These are phyloP conservation scores for Erucastrum elatum DNA, from an alignment of 345 rosid genomes.

Conservation along the genomic window DNA sequence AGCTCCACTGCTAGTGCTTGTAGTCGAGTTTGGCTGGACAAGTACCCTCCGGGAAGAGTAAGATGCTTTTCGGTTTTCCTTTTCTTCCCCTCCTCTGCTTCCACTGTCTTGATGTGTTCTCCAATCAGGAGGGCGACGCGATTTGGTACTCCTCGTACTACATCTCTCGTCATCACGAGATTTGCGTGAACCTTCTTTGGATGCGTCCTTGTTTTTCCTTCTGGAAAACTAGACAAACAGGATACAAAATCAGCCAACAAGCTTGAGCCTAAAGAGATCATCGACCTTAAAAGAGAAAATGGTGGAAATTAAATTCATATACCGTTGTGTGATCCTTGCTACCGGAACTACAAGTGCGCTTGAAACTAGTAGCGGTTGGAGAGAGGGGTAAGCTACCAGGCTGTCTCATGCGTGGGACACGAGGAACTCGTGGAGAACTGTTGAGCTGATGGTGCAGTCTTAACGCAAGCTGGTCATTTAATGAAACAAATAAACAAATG, in stretches of 20 bases:
- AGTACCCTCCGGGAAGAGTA: conserved; percentile 37
- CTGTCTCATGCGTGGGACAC: conserved; percentile 92
- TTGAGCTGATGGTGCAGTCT: conserved; percentile 98
- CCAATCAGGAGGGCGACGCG: conserved; percentile 62
- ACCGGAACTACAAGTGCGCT: conserved; percentile 73
- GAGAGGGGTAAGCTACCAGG: conserved; percentile 82
- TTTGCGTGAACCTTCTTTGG: conserved; percentile 51
- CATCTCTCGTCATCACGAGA: conserved; percentile 62
- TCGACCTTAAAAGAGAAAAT: neutral
- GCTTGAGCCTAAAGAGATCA: neutral
- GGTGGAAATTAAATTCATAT: conserved; percentile 30
- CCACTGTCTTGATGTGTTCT: conserved; percentile 55
- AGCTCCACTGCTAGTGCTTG: conserved; percentile 74
- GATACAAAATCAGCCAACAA: conserved; percentile 29
- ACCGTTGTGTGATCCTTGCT: conserved; percentile 76
- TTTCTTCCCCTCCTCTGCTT: conserved; percentile 56
- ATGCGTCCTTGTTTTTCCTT: conserved; percentile 72
- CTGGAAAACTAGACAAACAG: conserved; percentile 55
- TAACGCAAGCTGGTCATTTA: conserved; percentile 73
- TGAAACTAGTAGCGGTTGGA: conserved; percentile 64
- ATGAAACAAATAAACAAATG: conserved; percentile 15
- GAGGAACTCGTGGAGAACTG: conserved; percentile 97
- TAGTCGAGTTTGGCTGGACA: conserved; percentile 48
- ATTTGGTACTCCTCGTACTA: conserved; percentile 52
- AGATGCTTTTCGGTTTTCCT: conserved; percentile 38